phyloP scores from a whole-genome alignment of 306 rosid genomes.

The Begonia loranthoides region DNA sequence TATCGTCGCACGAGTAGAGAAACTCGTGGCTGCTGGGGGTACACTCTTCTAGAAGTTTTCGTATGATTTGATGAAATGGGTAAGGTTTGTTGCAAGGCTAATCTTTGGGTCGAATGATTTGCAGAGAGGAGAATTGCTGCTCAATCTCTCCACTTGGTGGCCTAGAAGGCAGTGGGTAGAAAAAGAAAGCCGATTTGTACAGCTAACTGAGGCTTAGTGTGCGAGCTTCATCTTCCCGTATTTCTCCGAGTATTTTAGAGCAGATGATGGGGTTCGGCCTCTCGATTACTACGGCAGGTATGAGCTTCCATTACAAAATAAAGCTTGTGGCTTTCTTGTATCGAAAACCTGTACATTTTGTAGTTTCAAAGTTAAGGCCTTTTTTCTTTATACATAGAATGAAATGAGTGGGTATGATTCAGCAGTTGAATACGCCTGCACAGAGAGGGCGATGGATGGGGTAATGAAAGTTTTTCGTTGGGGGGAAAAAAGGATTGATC shows the following conservation, averaged over 20 bases:
- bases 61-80: too few relatives aligned
- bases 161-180: background rate
- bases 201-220: constrained; percentile 3
- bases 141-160: background rate
- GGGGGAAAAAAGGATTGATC: constrained; percentile 34
- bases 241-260: background rate
- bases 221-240: background rate
- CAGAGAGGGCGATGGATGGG: constrained; percentile 50
- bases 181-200: constrained; percentile 2
- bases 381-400: background rate
- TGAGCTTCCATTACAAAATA: background rate
- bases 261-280: background rate
- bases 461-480: constrained; percentile 23
- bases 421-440: constrained; percentile 40
- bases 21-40: constrained; percentile 97
- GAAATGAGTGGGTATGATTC: constrained; percentile 16
- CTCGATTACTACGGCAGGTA: background rate
- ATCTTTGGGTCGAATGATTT: background rate
- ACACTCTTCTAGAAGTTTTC: constrained; percentile 1
- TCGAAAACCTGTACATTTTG: constrained; percentile 4
- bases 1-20: constrained; percentile 82
- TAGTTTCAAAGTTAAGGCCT: background rate
- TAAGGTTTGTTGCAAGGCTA: too few relatives aligned
- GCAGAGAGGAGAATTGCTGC: constrained; percentile 90
- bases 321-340: background rate